These are phyloP conservation scores for Ophiostoma sp. DNA, from an alignment of 2,329 filamentous ascomycete genomes.

Conservation along the genomic window DNA sequence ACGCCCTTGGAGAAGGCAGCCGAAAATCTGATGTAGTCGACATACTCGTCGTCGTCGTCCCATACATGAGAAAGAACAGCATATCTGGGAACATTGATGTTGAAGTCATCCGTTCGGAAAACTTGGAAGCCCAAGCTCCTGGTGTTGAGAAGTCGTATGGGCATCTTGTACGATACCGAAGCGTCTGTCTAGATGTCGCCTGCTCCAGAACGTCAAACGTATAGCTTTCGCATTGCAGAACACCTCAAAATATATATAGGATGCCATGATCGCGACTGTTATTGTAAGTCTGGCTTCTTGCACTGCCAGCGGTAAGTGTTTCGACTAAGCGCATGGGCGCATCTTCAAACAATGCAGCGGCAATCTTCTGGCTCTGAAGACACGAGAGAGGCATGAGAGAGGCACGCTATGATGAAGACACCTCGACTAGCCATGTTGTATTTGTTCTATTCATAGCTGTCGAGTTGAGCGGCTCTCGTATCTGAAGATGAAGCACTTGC, in stretches of 20 bases:
- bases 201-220: too few species aligned
- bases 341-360: neutral
- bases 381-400: neutral
- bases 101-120: neutral
- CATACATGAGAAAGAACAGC: conserved; percentile 26
- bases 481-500: neutral
- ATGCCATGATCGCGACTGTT: too few species aligned
- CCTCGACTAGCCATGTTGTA: too few species aligned
- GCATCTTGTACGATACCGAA: neutral
- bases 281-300: too few species aligned
- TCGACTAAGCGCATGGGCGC: neutral
- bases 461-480: neutral
- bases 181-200: neutral
- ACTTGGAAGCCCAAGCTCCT: conserved; percentile 2
- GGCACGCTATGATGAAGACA: neutral
- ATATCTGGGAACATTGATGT: conserved; percentile 26
- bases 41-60: conserved; percentile 13
- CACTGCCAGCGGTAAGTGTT: too few species aligned
- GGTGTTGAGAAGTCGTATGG: conserved; percentile 17
- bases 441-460: neutral
- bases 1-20: too few species aligned
- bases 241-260: too few species aligned
- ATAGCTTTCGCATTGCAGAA: too few species aligned
- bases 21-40: too few species aligned
- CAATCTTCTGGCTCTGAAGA: neutral